Evolutionary conservation across 352 stramenopile genomes (phyloP).

Genomic region (Phytopythium ostracodes): DNA sequence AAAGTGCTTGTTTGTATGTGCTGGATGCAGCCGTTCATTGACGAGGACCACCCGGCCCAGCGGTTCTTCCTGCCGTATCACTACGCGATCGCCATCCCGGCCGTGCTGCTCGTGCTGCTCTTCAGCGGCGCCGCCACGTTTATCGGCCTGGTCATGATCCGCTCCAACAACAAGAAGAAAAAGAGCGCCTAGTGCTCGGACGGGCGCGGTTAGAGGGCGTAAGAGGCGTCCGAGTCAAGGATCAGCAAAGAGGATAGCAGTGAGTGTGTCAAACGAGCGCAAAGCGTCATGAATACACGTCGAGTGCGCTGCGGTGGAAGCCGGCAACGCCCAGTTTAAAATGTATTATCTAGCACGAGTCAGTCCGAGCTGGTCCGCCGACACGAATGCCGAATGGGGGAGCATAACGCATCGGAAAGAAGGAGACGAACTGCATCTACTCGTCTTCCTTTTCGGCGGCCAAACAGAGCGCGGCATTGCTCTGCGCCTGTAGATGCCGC

Average conservation of each 20-base stretch:
- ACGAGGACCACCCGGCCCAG: conserved; percentile 71
- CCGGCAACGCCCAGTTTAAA: neutral
- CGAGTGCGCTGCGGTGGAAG: neutral
- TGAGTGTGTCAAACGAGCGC: neutral
- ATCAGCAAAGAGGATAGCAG: neutral
- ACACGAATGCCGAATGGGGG: neutral
- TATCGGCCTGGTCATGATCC: conserved; percentile 89
- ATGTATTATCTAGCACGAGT: conserved; percentile 1
- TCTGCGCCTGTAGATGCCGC: neutral
- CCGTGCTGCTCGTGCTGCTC: conserved; percentile 82
- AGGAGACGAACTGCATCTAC: neutral
- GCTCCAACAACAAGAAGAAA: conserved; percentile 79
- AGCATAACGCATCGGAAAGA: neutral
- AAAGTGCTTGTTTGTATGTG: neutral
- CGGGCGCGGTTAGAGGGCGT: neutral
- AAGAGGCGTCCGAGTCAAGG: no score
- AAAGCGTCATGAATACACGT: neutral
- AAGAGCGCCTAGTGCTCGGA: neutral
- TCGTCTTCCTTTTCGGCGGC: neutral
- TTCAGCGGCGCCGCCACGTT: conserved; percentile 82
- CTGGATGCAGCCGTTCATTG: conserved; percentile 77
- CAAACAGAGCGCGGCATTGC: no score
- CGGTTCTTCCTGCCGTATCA: conserved; percentile 86
- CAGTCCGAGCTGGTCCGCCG: neutral
- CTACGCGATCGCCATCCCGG: conserved; percentile 87